Base-by-base conservation (phyloP, 202 grass and related monocot species). In the Digitaria exilis region DNA sequence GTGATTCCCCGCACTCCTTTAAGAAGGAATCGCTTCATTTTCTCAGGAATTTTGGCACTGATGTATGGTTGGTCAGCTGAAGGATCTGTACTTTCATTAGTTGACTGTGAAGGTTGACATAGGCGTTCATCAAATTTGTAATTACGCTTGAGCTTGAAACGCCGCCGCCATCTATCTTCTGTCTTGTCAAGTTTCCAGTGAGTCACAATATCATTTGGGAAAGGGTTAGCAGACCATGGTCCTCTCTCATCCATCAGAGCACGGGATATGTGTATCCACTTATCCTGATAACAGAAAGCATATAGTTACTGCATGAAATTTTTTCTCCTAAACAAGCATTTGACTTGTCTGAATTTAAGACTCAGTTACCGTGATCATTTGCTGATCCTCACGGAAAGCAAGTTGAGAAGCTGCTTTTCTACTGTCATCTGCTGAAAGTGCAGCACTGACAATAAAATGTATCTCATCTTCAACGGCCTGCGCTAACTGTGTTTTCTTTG, bases 161-260 rank as follows among this genome's bases (percentile, higher is more conserved):
- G 91, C n/a, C 96, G 88, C 12, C 96, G 83, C 96, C 96, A 98
- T 76, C 62, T 95, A 84, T 95, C 96, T 71, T 98, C 92, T 67
- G 89, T 95, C 84, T 94, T 98, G 60, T 98, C 96, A 37, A 93
- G 96, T 79, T 95, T 95, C 96, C 96, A 98, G 71, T 89, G 80
- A 37, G 90, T 92, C 71, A 79, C 80, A 45, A 70, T 60, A 83
- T 88, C 87, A 67, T 98, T 98, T 80, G 96, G 96, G 72, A 98
- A 98, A 56, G 96, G 90, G 55, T 76, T 88, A 77, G 96, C 88
- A 79, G 92, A 98, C 96, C 96, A 98, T 79, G 96, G 91, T 61
- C 92, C 96, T 64, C 96, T 87, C 67, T 98, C 96, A 55, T 98
- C 96, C 82, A 82, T 95, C 57, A 98, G 66, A 78, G 91, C 89